phyloP scores from a whole-genome alignment of 106 monocot species.

The Platanthera guangdongensis region DNA sequence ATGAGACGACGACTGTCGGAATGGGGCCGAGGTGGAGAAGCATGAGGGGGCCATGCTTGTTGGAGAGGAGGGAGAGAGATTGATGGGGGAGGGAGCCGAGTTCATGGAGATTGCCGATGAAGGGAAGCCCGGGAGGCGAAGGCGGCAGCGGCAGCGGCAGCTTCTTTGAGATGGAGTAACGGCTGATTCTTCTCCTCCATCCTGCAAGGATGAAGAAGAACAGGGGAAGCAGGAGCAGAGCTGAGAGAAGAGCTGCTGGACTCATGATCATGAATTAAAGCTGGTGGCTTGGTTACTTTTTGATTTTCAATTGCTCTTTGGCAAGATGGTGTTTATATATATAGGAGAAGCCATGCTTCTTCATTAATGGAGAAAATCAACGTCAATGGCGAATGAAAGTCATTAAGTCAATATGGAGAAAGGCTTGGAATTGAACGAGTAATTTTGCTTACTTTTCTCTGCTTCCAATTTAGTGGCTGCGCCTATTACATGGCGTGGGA shows the following conservation, averaged over 20 bases:
- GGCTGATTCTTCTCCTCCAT: neutral
- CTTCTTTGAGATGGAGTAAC: neutral
- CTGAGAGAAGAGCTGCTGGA: neutral
- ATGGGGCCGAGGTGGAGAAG: slow-evolving; percentile 12
- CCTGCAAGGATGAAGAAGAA: neutral
- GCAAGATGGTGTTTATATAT: no score
- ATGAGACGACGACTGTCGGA: slow-evolving; percentile 16
- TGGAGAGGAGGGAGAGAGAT: slow-evolving; percentile 1
- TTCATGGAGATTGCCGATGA: slow-evolving; percentile 20
- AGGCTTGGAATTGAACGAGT: no score
- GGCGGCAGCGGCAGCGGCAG: neutral
- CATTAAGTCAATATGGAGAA: no score
- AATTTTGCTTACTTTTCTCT: no score
- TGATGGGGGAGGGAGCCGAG: slow-evolving; percentile 6
- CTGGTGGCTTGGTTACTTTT: no score
- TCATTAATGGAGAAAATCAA: no score
- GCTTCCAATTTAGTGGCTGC: no score
- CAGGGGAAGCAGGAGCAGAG: neutral
- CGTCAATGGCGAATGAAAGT: no score
- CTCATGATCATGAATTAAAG: no score
- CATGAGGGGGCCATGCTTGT: slow-evolving; percentile 19
- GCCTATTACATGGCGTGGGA: no score
- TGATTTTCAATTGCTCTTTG: no score
- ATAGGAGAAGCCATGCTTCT: no score
- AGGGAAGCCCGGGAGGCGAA: slow-evolving; percentile 10